phyloP scores from a whole-genome alignment of 1,284 basidiomycete genomes.

The Apiotrichum montevideense region DNA sequence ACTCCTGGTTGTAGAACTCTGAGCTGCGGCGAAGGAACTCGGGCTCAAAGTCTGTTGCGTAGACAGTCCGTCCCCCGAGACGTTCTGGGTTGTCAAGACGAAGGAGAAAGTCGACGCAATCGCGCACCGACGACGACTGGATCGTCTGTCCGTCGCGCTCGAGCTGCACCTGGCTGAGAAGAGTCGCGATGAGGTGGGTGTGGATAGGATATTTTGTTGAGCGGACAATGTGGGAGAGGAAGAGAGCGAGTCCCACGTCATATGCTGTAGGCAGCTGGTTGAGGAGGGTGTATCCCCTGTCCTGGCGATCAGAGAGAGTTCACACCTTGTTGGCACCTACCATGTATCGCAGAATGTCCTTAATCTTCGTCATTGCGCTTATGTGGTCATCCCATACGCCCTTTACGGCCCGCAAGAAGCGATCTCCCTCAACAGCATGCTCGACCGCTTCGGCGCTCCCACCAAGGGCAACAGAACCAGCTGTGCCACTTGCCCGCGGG shows the following conservation, averaged over 20 bases:
- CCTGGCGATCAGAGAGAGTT: conserved; percentile 53
- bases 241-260: conserved; percentile 77
- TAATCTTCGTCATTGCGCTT: conserved; percentile 80
- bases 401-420: conserved; percentile 73
- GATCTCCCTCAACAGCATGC: conserved; percentile 62
- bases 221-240: conserved; percentile 75
- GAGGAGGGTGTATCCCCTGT: conserved; percentile 72
- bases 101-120: conserved; percentile 77
- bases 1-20: conserved; percentile 74
- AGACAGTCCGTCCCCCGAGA: conserved; percentile 57
- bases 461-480: conserved; percentile 29
- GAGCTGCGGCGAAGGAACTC: conserved; percentile 71
- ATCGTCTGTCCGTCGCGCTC: conserved; percentile 89
- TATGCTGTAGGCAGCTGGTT: conserved; percentile 70
- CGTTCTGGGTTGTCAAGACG: conserved; percentile 48
- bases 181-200: conserved; percentile 70
- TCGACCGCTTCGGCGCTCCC: conserved; percentile 41
- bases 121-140: conserved; percentile 83
- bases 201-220: conserved; percentile 62
- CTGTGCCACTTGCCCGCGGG: conserved; percentile 51
- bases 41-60: conserved; percentile 80
- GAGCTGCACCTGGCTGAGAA: conserved; percentile 79
- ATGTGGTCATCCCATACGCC: conserved; percentile 93
- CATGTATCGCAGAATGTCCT: conserved; percentile 93
- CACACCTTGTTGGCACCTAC: conserved; percentile 50